A percentile compares a stretch with the other conserved stretches of the same genome.
phyloP scores from a whole-genome alignment of 352 stramenopile species.

The Phytophthora sp. region DNA sequence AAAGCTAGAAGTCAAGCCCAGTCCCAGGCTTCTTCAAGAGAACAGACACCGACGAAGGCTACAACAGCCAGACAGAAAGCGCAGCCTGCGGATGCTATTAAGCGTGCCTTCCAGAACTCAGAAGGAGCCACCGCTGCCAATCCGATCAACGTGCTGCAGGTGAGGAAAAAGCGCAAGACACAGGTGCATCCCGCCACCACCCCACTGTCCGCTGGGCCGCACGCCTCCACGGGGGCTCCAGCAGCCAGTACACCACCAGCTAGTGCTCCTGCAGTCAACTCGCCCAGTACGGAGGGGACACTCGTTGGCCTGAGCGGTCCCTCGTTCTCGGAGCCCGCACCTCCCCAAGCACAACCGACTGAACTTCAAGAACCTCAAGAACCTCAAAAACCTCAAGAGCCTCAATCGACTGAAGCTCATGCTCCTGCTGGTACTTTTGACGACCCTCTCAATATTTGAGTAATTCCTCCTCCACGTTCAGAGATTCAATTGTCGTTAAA shows the following conservation, averaged over 20 bases:
- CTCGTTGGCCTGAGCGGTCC: constrained; percentile 22
- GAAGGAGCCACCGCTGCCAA: constrained; percentile 24
- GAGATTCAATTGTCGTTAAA: constrained; percentile 16
- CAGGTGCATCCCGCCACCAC: constrained; percentile 33
- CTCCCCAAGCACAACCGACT: constrained; percentile 7
- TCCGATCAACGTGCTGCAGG: constrained; percentile 72
- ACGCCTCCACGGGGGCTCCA: not conserved
- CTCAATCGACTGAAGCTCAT: constrained; percentile 7
- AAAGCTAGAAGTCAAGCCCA: constrained; percentile 40
- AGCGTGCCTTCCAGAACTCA: constrained; percentile 25
- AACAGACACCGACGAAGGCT: constrained; percentile 29
- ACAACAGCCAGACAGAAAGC: constrained; percentile 38
- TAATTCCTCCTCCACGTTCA: constrained; percentile 5
- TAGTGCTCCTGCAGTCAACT: constrained; percentile 1
- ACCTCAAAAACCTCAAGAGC: too few relatives aligned
- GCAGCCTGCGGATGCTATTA: constrained; percentile 25
- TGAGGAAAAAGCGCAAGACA: constrained; percentile 83
- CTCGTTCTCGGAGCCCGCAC: constrained; percentile 4
- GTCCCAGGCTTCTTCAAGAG: constrained; percentile 17
- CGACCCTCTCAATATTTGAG: constrained; percentile 38
- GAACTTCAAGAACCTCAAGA: too few relatives aligned
- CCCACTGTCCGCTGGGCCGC: not conserved
- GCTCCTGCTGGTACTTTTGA: constrained; percentile 33
- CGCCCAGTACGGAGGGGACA: constrained; percentile 1
- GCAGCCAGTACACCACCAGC: not conserved